Base-by-base conservation (phyloP, 1,284 basidiomycete species). In the Puccinia novopanici region DNA sequence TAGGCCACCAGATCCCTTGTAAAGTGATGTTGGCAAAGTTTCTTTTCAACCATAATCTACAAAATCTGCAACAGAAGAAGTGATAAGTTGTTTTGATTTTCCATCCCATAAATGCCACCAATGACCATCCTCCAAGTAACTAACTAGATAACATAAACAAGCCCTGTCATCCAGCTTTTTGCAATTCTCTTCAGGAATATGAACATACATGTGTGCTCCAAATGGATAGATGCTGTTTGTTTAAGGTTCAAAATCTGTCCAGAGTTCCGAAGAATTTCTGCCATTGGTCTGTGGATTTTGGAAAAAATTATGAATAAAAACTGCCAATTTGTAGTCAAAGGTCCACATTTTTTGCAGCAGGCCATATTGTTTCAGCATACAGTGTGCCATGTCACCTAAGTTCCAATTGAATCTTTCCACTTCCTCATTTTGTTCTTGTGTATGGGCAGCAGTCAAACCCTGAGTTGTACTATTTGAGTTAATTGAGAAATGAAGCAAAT, bases 91-190 rank as follows among this genome's bases (percentile, higher is more conserved):
- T n/a, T n/a, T n/a, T n/a, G n/a, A n/a, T n/a, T n/a, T n/a, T n/a
- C n/a, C n/a, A n/a, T n/a, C n/a, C n/a, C n/a, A n/a, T n/a, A n/a
- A n/a, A 48, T 48, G 17, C 68, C 42, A 71, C 4, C 40, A 40
- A 4, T 42, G 37, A n/a, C 68, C 50, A 34, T 71, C 68, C 19
- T 71, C 68, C n/a, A 45, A 22, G 19, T 48, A 48, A 12, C 68
- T 22, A 5, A 71, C 50, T 10, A 71, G 24, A 54, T 50, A 45
- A 17, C 27, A 40, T 17, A 48, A 9, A 2, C 45, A 6, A 2
- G 17, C 68, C 68, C 68, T n/a, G 40, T 37, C 17, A 40, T 65
- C 68, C n/a, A 71, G 24, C 27, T 71, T 71, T 19, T 48, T 30
- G 5, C 68, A 15, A n/a, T 34, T 45, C 5, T 71, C 68, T 50